phyloP scores from a whole-genome alignment of 1,284 basidiomycete genomes.

The Singerocomus rubriflavus region DNA sequence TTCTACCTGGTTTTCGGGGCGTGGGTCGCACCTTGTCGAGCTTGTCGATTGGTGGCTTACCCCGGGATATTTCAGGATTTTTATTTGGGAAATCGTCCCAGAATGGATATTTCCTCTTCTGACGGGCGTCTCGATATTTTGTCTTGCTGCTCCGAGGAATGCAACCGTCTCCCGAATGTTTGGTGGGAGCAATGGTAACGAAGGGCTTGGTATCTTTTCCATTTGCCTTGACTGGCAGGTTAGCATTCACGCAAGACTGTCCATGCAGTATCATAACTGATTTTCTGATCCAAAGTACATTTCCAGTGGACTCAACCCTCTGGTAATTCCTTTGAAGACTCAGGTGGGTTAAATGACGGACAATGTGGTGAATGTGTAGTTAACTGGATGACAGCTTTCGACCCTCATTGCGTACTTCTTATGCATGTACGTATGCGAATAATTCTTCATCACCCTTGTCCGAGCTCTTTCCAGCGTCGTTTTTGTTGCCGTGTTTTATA shows the following conservation, averaged over 20 bases:
- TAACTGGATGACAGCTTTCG: constrained; percentile 33
- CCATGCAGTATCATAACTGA: not conserved
- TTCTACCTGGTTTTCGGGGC: constrained; percentile 50
- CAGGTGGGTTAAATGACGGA: constrained; percentile 25
- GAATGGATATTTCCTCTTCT: constrained; percentile 53
- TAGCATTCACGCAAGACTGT: not conserved
- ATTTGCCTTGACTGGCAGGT: constrained; percentile 58
- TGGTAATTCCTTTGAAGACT: constrained; percentile 44
- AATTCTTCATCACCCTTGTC: not conserved
- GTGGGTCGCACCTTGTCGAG: constrained; percentile 21
- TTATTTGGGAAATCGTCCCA: constrained; percentile 50
- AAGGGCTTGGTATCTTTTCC: constrained; percentile 50
- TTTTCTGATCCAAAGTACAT: constrained; percentile 39
- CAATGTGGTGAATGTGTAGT: accelerated
- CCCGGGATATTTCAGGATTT: constrained; percentile 34
- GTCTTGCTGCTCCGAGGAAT: constrained; percentile 51
- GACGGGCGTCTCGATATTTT: constrained; percentile 54
- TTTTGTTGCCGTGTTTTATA: constrained; percentile 42
- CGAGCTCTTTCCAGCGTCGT: constrained; percentile 35
- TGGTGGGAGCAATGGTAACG: constrained; percentile 59
- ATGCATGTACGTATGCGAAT: constrained; percentile 38
- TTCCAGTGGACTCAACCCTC: constrained; percentile 38
- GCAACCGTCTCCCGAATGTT: constrained; percentile 53
- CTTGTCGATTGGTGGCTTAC: not conserved
- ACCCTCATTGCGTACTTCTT: constrained; percentile 41